Evolutionary conservation across 441 rosid genomes (phyloP), one percentile per base, ranked within the genome.

Genomic region (Populus hybrid): DNA sequence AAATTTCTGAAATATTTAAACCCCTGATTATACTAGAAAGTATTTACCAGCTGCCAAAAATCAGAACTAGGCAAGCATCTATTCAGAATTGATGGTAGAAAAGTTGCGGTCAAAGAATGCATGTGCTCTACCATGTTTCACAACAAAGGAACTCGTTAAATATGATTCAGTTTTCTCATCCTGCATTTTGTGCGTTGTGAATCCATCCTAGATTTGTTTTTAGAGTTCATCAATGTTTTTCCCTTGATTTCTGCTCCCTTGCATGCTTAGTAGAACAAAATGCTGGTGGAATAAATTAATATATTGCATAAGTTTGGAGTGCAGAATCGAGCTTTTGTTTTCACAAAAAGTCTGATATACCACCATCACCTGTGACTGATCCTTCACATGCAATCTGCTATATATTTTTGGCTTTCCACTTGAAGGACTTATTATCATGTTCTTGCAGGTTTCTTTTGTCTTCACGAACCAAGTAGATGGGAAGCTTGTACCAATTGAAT

Each of bases 401-500:
- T 40, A 14, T 1, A 14, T 1, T 11, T 75, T 76, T 70, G 19
- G 16, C 11, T 32, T 21, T 35, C 59, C 21, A 8, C 1, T 24
- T 53, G 57, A 21, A 11, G 64, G 40, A 42, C n/a, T 5, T 16
- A 30, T 1, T 70, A 50, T 65, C 23, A 28, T 21, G 57, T 9
- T 12, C 35, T 79, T 82, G 85, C 92, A 95, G 99, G 94, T 94
- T 67, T 83, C 95, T 32, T 96, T 91, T 71, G 93, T 92, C 71
- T 94, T 96, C 88, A 90, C 97, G 18, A 94, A 96, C 83, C 98
- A 96, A 79, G 91, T 96, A 67, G 99, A 90, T 73, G 97, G 98
- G 82, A 94, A 94, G 85, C 97, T 94, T 50, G 84, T 89, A 61
- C 99, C 98, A 0, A 75, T 94, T 11, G 94, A 95, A 81, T 83